Evolutionary conservation across 208 protist genomes (phyloP).

Genomic region (Leishmania tarentolae): DNA sequence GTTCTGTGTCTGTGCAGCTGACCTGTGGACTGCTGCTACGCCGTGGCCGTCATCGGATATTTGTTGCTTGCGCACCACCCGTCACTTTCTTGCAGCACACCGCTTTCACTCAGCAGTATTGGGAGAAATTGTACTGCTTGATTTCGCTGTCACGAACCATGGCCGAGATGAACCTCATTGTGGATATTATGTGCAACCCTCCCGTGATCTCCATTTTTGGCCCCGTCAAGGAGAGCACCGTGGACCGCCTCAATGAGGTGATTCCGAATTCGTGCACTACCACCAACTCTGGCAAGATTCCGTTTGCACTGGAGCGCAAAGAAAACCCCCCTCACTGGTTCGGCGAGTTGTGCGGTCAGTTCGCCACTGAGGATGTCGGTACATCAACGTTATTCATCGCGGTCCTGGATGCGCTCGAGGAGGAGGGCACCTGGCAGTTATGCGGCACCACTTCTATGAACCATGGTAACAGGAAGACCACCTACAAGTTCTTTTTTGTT

Average conservation of each 20-base stretch:
- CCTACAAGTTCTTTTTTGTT: slow-evolving; percentile 92
- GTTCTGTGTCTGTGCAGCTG: background rate
- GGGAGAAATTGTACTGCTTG: background rate
- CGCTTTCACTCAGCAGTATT: background rate
- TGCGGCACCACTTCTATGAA: slow-evolving; percentile 72
- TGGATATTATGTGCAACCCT: slow-evolving; percentile 92
- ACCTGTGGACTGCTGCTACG: background rate
- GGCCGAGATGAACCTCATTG: slow-evolving; percentile 88
- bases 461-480: slow-evolving; percentile 81
- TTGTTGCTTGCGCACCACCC: background rate
- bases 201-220: slow-evolving; percentile 87
- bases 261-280: slow-evolving; percentile 87
- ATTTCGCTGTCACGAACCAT: slow-evolving; percentile 16
- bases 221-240: slow-evolving; percentile 89
- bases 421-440: slow-evolving; percentile 89
- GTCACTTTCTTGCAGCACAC: background rate
- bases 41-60: background rate
- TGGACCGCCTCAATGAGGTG: slow-evolving; percentile 83
- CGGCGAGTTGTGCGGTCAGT: slow-evolving; percentile 83
- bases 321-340: slow-evolving; percentile 88
- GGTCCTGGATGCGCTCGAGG: slow-evolving; percentile 81
- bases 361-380: slow-evolving; percentile 90
- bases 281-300: slow-evolving; percentile 78
- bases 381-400: slow-evolving; percentile 80
- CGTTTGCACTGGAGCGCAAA: slow-evolving; percentile 73